These are phyloP conservation scores for Botrytis elliptica DNA, from an alignment of 2,329 filamentous ascomycete species.

Conservation along the genomic window DNA sequence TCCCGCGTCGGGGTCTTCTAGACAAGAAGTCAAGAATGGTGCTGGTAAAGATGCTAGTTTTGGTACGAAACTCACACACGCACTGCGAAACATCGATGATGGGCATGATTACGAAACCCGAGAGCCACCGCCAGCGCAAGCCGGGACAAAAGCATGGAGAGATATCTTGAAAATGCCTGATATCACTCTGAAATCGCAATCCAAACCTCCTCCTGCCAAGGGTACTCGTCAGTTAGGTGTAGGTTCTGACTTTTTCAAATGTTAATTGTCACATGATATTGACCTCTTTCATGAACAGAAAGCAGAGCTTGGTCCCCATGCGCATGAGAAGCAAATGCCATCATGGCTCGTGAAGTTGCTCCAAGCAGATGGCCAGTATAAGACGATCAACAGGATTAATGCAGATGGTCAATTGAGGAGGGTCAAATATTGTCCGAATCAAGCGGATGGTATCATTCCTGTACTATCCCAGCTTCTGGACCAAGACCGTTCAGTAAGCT, in stretches of 20 bases:
- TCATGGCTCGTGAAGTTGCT: constrained; percentile 63
- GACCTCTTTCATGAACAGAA: constrained; percentile 38
- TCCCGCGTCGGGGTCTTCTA: not conserved
- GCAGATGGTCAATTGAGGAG: constrained; percentile 45
- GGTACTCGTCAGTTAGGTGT: constrained; percentile 38
- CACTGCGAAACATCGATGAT: constrained; percentile 32
- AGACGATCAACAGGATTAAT: constrained; percentile 51
- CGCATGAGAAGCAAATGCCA: constrained; percentile 74
- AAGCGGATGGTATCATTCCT: constrained; percentile 55
- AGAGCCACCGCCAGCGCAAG: constrained; percentile 24
- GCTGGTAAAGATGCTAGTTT: constrained; percentile 23
- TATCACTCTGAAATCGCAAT: constrained; percentile 18
- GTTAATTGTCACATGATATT: constrained; percentile 24
- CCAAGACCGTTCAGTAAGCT: constrained; percentile 61
- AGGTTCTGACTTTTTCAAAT: constrained; percentile 27
- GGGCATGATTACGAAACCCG: constrained; percentile 16
- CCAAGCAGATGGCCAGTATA: constrained; percentile 55
- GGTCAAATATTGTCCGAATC: constrained; percentile 47
- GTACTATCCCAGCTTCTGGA: constrained; percentile 63
- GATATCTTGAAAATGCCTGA: constrained; percentile 39
- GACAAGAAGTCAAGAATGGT: not conserved
- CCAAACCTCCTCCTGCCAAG: constrained; percentile 15
- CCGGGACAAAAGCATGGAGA: constrained; percentile 36
- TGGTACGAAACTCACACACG: constrained; percentile 16
- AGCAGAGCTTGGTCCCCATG: constrained; percentile 68